phyloP scores from a whole-genome alignment of 371 early-diverging fungal genomes.

The Mucor lusitanicus region DNA sequence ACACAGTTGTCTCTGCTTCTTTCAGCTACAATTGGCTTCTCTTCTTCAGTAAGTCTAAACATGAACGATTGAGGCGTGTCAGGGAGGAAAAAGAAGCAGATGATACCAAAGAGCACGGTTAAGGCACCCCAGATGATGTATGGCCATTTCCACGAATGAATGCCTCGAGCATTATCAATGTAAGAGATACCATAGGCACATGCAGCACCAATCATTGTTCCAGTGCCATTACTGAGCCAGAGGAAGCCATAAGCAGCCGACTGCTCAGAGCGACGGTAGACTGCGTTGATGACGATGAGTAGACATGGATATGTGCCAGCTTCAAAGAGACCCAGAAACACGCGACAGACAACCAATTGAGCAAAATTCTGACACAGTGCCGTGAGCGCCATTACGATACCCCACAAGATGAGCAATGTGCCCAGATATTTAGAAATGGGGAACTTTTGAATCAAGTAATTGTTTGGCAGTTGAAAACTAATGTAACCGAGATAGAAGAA shows the following conservation, averaged over 20 bases:
- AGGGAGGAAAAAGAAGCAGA: constrained; percentile 26
- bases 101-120: constrained; percentile 22
- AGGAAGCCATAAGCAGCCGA: constrained; percentile 20
- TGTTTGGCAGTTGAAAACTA: constrained; percentile 30
- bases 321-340: constrained; percentile 38
- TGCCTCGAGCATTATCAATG: constrained; percentile 20
- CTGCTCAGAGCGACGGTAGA: constrained; percentile 41
- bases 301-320: constrained; percentile 32
- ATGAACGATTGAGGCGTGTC: constrained; percentile 19
- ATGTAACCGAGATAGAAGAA: constrained; percentile 39
- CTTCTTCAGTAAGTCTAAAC: constrained; percentile 24
- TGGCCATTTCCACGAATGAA: constrained; percentile 27
- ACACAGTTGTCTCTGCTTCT: constrained; percentile 25
- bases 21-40: constrained; percentile 23
- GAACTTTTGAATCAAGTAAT: constrained; percentile 35
- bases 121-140: constrained; percentile 29
- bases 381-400: constrained; percentile 28
- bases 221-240: constrained; percentile 28
- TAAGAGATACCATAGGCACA: constrained; percentile 24
- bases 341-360: constrained; percentile 26
- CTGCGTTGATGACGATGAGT: constrained; percentile 25
- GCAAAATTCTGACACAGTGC: constrained; percentile 27
- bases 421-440: constrained; percentile 34
- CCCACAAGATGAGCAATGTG: constrained; percentile 33
- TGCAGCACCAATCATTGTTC: constrained; percentile 19